Evolutionary conservation across 2,329 filamentous ascomycete species (phyloP), one percentile per base, ranked within the genome.

Genomic region (Nothopassalora personata): DNA sequence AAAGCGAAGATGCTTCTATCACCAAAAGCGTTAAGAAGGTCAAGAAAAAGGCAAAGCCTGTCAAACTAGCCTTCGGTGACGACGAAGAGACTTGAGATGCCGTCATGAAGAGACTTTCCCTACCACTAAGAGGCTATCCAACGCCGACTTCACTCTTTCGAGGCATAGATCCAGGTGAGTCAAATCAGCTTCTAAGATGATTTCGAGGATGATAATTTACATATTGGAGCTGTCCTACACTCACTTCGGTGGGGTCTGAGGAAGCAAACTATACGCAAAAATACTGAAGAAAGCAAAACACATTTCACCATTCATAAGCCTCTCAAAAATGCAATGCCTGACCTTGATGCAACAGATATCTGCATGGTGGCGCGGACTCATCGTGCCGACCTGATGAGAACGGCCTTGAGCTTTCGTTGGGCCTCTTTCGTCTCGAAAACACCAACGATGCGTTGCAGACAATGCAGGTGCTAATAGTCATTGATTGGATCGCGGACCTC

Each of bases 51-150:
- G 49, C 62, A 4, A 73, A 73, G 58, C 63, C 68, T 31, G 67
- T 73, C 60, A 73, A 72, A 57, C 66, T 74, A 10, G 68, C 70
- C 1, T 74, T 74, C 55, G 68, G 70, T 27, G 67, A 72, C n/a
- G 70, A 70, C 18, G 70, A 70, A 9, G 66, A 56, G 15, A 62
- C 56, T n/a, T 59, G 58, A 58, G 9, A 8, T 43, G 39, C n/a
- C 18, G 7, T n/a, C 13, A n/a, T 13, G 39, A 43, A 43, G 13
- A 36, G 34, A 3, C 8, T 11, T 36, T 36, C 34, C 15, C 15
- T 15, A 13, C 10, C 39, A 43, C 5, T 1, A 15, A 8, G n/a
- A n/a, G 7, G 13, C 18, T 3, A 43, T 18, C 15, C 13, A 7
- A n/a, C 7, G 7, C 3, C n/a, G 39, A 13, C 7, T n/a, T 7